Percentiles rank a stretch among this genome's conserved stretches.
Conservation (phyloP, 179 eudicot genomes). For the Silene noctiflora region DNA sequence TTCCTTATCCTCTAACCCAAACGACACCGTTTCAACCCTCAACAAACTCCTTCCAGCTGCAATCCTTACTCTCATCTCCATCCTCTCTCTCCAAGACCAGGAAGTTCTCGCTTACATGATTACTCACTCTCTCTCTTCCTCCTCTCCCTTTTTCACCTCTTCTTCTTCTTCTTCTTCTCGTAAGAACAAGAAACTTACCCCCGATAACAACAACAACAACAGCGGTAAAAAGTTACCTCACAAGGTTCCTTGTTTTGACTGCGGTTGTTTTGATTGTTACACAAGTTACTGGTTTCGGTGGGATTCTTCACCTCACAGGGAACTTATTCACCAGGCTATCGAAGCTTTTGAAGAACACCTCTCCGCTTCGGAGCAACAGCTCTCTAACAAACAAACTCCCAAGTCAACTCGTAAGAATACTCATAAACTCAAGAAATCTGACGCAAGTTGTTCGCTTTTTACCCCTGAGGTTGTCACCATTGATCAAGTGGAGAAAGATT, state of each 20-base stretch:
- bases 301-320: slow-evolving; percentile 64
- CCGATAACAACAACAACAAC: slow-evolving; percentile 1
- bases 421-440: slow-evolving; percentile 12
- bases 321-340: slow-evolving; percentile 69
- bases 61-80: slow-evolving; percentile 42
- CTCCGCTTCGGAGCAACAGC: slow-evolving; percentile 29
- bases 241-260: slow-evolving; percentile 45
- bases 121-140: slow-evolving; percentile 39
- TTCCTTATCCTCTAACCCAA: slow-evolving; percentile 17
- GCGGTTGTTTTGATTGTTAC: slow-evolving; percentile 67
- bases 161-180: slow-evolving; percentile 1
- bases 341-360: slow-evolving; percentile 68
- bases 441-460: background rate
- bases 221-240: slow-evolving; percentile 20
- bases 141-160: slow-evolving; percentile 9
- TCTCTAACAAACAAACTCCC: slow-evolving; percentile 2
- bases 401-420: slow-evolving; percentile 17
- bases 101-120: slow-evolving; percentile 67
- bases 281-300: slow-evolving; percentile 61
- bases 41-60: slow-evolving; percentile 61
- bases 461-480: background rate
- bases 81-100: slow-evolving; percentile 54
- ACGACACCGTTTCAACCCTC: slow-evolving; percentile 34
- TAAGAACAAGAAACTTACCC: too few relatives aligned
- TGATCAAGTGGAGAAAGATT: background rate